These are phyloP conservation scores for Colletotrichum kahawae DNA, from an alignment of 2,329 filamentous ascomycete species.

Conservation along the genomic window DNA sequence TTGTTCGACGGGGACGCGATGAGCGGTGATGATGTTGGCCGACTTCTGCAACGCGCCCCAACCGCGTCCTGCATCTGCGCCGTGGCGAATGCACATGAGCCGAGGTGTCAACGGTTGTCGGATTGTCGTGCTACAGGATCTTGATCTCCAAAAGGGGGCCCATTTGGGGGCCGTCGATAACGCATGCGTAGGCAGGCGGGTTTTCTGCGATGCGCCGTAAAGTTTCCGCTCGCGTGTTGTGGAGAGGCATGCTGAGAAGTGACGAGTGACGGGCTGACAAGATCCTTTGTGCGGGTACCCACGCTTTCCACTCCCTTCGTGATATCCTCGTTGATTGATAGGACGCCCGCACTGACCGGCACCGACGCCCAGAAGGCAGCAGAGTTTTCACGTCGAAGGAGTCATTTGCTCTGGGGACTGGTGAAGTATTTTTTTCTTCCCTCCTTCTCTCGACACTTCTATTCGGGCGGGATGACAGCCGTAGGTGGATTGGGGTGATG, in stretches of 20 bases:
- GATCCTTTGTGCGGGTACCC: neutral
- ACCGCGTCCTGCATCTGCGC: neutral
- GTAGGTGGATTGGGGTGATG: constrained; percentile 14
- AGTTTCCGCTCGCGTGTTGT: constrained; percentile 11
- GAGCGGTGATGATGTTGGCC: neutral
- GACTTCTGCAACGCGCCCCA: constrained; percentile 11
- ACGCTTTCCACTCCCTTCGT: neutral
- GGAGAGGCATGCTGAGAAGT: constrained; percentile 12
- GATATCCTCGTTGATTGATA: constrained; percentile 8
- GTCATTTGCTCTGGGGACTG: constrained; percentile 20
- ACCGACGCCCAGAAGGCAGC: constrained; percentile 4
- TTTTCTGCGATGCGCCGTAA: constrained; percentile 16
- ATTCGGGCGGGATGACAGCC: constrained; percentile 7
- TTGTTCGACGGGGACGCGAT: neutral
- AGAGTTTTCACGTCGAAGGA: constrained; percentile 14
- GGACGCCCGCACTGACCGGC: neutral
- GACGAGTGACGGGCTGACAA: constrained; percentile 2
- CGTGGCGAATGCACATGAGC: constrained; percentile 1
- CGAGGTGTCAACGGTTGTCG: neutral
- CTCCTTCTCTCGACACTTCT: constrained; percentile 5
- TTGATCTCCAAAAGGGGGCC: neutral
- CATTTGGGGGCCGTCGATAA: constrained; percentile 12
- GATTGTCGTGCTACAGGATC: constrained; percentile 10
- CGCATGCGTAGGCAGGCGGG: constrained; percentile 3
- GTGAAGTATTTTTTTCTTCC: neutral